Conservation (phyloP, 345 rosid genomes). For the Gossypium bickii region DNA sequence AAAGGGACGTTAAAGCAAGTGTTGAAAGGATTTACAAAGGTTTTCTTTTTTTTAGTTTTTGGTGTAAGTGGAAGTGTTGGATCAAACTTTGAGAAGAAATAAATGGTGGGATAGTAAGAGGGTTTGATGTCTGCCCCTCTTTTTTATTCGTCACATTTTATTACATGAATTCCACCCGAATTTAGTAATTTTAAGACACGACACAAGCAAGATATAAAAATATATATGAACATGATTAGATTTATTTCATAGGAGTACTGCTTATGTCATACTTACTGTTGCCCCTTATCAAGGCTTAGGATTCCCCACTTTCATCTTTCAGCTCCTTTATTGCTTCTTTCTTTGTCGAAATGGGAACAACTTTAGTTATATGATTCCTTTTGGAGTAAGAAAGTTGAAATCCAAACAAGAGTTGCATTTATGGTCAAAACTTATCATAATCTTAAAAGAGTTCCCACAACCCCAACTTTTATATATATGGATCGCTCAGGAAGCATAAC, state of each 20-base stretch:
- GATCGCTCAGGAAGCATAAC: neutral
- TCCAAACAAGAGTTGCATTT: slow-evolving; percentile 16
- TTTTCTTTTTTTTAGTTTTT: neutral
- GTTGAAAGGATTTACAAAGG: no score
- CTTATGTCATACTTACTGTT: slow-evolving; percentile 39
- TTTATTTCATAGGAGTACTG: slow-evolving; percentile 24
- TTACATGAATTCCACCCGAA: neutral
- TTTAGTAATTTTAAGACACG: neutral
- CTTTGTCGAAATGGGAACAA: slow-evolving; percentile 29
- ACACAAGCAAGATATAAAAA: neutral
- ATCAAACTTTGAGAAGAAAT: slow-evolving; percentile 30
- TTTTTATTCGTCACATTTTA: neutral
- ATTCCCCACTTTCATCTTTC: slow-evolving; percentile 48
- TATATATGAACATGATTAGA: no score
- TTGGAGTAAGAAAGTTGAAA: slow-evolving; percentile 9
- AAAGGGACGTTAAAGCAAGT: no score
- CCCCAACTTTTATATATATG: neutral
- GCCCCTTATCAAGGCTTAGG: slow-evolving; percentile 44
- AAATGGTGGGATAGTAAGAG: slow-evolving; percentile 24
- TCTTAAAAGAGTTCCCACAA: slow-evolving; percentile 1
- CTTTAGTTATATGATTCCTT: slow-evolving; percentile 29
- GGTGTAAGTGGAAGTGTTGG: slow-evolving; percentile 27
- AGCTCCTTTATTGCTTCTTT: neutral
- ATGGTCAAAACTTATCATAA: slow-evolving; percentile 22
- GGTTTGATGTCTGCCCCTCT: slow-evolving; percentile 12